Evolutionary conservation across 108 stramenopile species (phyloP), one percentile per base, ranked within the genome.

Genomic region (Cyclotella cryptica): DNA sequence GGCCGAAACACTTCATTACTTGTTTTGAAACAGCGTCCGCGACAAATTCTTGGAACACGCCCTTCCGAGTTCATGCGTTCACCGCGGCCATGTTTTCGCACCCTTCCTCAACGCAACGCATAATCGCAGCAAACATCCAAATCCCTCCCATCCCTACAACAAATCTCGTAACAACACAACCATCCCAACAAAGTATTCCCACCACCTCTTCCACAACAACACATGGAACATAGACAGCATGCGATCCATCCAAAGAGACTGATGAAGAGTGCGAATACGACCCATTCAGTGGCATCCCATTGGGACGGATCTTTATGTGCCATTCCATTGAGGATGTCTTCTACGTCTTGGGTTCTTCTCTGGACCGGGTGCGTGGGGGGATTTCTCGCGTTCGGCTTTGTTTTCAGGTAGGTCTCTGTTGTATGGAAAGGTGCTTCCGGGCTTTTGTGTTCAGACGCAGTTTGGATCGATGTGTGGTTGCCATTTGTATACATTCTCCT

Each of bases 291-390:
- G 5, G 61, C 57, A 19, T 65, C 35, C 83, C 77, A 84, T 55
- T 77, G 55, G 30, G 51, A 24, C 15, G 83, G 83, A 43, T 77
- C 67, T 55, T 74, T 63, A 14, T 59, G 35, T 45, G 83, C 70
- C 83, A 78, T 84, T 57, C 71, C 82, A 24, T 68, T 73, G 24
- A 83, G 72, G 1, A 77, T 62, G 41, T 77, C 82, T 57, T 83
- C 82, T 22, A 83, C 26, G 44, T 83, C 82, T 63, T 53, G 54
- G 52, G 69, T 71, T 71, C 68, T 42, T 59, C 80, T 42, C 10
- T 74, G 62, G 15, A 35, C 65, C 12, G 43, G 28, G 3, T 9
- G 29, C 6, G 28, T 54, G 41, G 54, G 10, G 51, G 71, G 44
- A 28, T 47, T 49, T n/a, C 2, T 49, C 3, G 18, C 18, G 47